phyloP scores from a whole-genome alignment of 176 grass and related monocot species.

The Carex pumila region DNA sequence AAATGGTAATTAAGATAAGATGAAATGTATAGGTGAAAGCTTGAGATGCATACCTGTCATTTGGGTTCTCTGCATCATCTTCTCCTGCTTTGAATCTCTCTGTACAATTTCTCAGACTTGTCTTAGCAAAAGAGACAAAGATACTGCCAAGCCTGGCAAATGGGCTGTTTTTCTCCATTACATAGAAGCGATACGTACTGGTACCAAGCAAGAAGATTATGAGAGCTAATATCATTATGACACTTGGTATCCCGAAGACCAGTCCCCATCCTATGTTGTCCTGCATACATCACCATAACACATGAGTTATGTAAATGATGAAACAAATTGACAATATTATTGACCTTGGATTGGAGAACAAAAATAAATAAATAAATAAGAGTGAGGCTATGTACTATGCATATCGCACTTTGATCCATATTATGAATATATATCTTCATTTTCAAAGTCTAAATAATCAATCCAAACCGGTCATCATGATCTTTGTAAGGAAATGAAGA shows the following conservation, averaged over 20 bases:
- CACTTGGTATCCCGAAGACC: conserved; percentile 9
- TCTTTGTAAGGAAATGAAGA: too few relatives aligned
- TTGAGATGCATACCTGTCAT: background rate
- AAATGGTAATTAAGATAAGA: background rate
- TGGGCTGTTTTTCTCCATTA: conserved; percentile 1
- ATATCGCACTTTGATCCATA: too few relatives aligned
- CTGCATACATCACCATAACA: background rate
- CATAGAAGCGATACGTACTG: conserved; percentile 13
- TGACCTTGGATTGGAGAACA: background rate
- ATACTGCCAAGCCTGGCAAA: background rate
- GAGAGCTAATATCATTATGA: conserved; percentile 11
- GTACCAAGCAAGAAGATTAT: conserved; percentile 17
- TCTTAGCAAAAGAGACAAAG: background rate
- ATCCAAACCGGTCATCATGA: too few relatives aligned
- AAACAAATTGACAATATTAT: background rate
- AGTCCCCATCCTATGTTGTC: conserved; percentile 6
- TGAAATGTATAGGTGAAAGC: too few relatives aligned
- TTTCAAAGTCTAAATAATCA: too few relatives aligned
- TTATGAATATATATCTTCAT: too few relatives aligned
- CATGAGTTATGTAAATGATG: background rate
- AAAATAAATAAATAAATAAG: background rate
- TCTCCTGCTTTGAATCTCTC: background rate
- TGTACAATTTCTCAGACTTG: background rate
- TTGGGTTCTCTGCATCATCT: background rate
- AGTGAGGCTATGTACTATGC: too few relatives aligned